A percentile compares a stretch with the other conserved stretches of the same genome.
Conservation (phyloP, 306 rosid genomes). For the Pachyrhizus erosus region DNA sequence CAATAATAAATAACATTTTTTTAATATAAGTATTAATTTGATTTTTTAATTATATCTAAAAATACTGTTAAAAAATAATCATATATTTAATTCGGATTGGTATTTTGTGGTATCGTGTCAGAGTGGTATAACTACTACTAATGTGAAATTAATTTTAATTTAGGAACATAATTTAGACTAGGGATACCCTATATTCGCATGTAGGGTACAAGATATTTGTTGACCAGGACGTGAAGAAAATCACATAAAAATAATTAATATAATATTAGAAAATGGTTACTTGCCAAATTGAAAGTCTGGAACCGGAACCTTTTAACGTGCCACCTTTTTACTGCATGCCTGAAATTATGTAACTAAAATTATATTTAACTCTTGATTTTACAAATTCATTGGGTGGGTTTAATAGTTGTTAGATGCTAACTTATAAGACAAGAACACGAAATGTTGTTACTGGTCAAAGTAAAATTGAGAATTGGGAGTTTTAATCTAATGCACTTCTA, state of each 20-base stretch:
- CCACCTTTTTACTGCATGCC: slow-evolving; percentile 19
- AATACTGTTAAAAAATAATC: too few relatives aligned
- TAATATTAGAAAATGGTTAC: slow-evolving; percentile 29
- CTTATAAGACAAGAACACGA: slow-evolving; percentile 8
- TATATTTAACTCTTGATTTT: neutral
- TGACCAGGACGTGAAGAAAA: slow-evolving; percentile 27
- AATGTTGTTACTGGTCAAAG: slow-evolving; percentile 45
- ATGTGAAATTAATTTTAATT: slow-evolving; percentile 10
- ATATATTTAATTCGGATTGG: slow-evolving; percentile 12
- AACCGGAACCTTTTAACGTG: slow-evolving; percentile 7
- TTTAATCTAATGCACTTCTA: slow-evolving; percentile 33
- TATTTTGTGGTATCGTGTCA: slow-evolving; percentile 37
- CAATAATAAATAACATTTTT: too few relatives aligned
- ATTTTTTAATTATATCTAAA: too few relatives aligned
- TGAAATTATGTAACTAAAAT: neutral
- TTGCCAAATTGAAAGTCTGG: slow-evolving; percentile 27
- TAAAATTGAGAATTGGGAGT: slow-evolving; percentile 36
- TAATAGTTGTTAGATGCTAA: neutral
- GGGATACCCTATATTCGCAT: neutral
- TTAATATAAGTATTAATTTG: too few relatives aligned
- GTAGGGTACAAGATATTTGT: slow-evolving; percentile 33
- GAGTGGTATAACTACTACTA: slow-evolving; percentile 17
- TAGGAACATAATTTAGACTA: neutral
- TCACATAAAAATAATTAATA: neutral
- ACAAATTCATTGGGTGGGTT: slow-evolving; percentile 9